Conservation (phyloP, 306 rosid species). For the Lotus japonicus region DNA sequence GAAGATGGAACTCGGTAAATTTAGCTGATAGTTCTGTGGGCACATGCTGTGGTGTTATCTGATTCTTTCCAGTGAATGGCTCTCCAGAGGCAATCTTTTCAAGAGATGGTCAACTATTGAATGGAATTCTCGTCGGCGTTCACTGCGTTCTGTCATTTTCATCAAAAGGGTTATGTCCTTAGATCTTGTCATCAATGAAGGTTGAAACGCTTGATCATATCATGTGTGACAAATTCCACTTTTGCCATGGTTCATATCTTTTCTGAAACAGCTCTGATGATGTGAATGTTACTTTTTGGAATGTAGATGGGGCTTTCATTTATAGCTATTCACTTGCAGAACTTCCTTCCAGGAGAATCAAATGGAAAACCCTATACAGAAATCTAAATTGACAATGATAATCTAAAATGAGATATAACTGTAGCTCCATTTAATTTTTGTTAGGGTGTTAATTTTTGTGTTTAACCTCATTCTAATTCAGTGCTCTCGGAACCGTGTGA, state of each 20-base stretch:
- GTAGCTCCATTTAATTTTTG: neutral
- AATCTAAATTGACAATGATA: conserved; percentile 1
- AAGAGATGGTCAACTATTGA: conserved; percentile 28
- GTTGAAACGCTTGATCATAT: conserved; percentile 19
- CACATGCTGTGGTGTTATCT: conserved; percentile 17
- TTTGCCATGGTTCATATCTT: conserved; percentile 20
- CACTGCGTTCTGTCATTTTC: conserved; percentile 30
- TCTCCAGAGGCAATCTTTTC: conserved; percentile 25
- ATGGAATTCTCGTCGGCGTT: conserved; percentile 26
- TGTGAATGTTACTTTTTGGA: conserved; percentile 24
- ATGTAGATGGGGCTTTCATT: conserved; percentile 15
- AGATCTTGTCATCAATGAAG: conserved; percentile 11
- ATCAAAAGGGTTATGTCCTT: conserved; percentile 23
- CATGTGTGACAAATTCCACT: conserved; percentile 21
- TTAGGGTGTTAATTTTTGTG: neutral
- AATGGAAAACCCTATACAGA: neutral
- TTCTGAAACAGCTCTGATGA: conserved; percentile 13
- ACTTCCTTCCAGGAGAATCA: neutral
- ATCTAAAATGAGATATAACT: neutral
- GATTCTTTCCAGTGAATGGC: conserved; percentile 35
- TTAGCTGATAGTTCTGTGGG: conserved; percentile 37
- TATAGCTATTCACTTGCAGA: neutral
- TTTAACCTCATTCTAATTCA: too few relatives aligned
- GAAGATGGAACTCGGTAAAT: conserved; percentile 96
- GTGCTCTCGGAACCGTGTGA: too few relatives aligned